Evolutionary conservation across 83 land plant genomes (phyloP).

Genomic region (Picea abies): DNA sequence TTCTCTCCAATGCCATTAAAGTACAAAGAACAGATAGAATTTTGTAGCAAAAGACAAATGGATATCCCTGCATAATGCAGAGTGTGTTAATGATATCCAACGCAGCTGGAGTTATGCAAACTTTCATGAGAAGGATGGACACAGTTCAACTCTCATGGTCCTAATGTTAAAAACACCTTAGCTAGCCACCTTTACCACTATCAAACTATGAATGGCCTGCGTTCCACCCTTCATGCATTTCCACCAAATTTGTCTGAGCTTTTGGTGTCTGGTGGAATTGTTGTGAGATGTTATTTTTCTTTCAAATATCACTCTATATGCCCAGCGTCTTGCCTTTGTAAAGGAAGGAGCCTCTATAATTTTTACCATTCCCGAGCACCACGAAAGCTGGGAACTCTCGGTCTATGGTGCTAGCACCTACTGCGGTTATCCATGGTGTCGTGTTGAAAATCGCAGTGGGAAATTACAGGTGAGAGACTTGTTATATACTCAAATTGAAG

Average conservation of each 20-base stretch:
- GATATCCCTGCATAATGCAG: too few species aligned
- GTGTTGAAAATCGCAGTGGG: background rate
- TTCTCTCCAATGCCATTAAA: too few species aligned
- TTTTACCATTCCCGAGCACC: conserved; percentile 46
- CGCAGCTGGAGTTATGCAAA: too few species aligned
- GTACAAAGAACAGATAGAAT: too few species aligned
- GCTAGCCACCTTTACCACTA: background rate
- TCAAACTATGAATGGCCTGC: conserved; percentile 16
- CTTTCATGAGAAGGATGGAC: too few species aligned
- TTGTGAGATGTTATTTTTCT: background rate
- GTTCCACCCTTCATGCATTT: conserved; percentile 19
- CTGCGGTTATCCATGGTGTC: background rate
- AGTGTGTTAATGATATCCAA: too few species aligned
- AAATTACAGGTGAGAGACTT: background rate
- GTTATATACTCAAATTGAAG: background rate
- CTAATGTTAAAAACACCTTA: too few species aligned
- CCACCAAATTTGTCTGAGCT: conserved; percentile 12
- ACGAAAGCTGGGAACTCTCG: conserved; percentile 13
- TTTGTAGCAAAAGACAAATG: too few species aligned
- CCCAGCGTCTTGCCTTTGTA: background rate
- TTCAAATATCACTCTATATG: conserved; percentile 2
- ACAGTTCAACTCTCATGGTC: too few species aligned
- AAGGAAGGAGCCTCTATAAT: conserved; percentile 19
- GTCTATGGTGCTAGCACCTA: conserved; percentile 12
- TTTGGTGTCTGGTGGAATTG: background rate